Evolutionary conservation across 208 protist species (phyloP), one percentile per base, ranked within the genome.

Genomic region (Acanthamoeba castellanii): DNA sequence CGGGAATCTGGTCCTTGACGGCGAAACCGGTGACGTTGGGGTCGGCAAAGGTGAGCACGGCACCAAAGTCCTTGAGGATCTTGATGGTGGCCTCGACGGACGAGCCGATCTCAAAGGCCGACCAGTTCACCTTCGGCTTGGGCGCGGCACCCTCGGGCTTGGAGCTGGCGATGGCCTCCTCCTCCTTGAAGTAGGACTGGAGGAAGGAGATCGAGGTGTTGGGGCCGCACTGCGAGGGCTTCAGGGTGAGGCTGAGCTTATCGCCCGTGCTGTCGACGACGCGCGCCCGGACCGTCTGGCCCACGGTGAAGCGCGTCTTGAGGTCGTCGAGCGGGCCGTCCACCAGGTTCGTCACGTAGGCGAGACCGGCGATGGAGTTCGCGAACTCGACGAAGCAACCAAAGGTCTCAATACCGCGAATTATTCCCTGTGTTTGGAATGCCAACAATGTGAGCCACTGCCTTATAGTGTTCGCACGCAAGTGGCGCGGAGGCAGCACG

Each of bases 31-130:
- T 94, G 47, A 94, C 91, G 9, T 59, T 87, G 55, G 72, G 52
- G 18, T 61, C 57, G 34, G 47, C 91, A 30, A 87, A 87, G 32
- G 72, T 57, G 22, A 94, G 45, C 30, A 94, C 91, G 16, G 91
- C 76, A 42, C 91, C 91, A 87, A 87, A 94, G 74, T 94, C 91
- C 61, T 94, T 94, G n/a, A 94, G 32, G 70, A 94, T 87, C 74
- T 87, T 82, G 74, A 94, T 72, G 37, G 66, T 70, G 34, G 52
- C 91, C 22, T 94, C 91, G 32, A 94, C 5, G 37, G 42, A 70
- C 25, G 72, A 59, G 30, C 91, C 91, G 57, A 94, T 94, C 45
- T 64, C 61, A 57, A 87, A 87, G 9, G 25, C n/a, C 50, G 66
- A 94, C 74, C 91, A 87, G 70, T 87, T 84, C 32, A 55, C 45